Evolutionary conservation across 306 rosid species (phyloP).

Genomic region (Vigna trinervia): DNA sequence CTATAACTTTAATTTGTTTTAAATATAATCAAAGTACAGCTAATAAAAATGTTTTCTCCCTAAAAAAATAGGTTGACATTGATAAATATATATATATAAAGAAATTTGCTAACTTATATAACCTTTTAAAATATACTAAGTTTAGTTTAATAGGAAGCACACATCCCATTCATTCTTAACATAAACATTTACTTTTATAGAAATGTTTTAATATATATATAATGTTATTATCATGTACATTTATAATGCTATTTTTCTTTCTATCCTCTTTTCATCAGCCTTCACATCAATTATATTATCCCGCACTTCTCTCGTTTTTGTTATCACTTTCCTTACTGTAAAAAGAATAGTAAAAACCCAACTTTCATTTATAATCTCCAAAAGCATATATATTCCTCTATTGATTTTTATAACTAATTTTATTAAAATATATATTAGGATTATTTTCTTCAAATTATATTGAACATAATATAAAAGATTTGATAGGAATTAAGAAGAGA

Average conservation of each 20-base stretch:
- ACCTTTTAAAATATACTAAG: too few species aligned
- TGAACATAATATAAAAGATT: not conserved
- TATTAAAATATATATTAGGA: not conserved
- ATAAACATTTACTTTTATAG: too few species aligned
- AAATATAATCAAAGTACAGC: too few species aligned
- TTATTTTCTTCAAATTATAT: not conserved
- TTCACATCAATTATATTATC: not conserved
- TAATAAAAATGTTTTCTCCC: too few species aligned
- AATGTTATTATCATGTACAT: not conserved
- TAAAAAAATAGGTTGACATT: too few species aligned
- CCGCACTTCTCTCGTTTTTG: not conserved
- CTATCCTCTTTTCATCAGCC: not conserved
- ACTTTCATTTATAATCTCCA: not conserved
- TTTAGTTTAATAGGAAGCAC: too few species aligned
- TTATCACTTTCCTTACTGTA: not conserved
- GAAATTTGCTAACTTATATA: too few species aligned
- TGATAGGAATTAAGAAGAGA: too few species aligned
- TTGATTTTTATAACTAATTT: not conserved
- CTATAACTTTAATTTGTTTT: too few species aligned
- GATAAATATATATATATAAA: not conserved
- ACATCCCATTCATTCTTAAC: too few species aligned
- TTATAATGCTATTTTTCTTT: not conserved
- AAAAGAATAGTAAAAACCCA: not conserved
- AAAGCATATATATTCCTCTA: not conserved
- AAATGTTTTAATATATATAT: not conserved